Base-by-base conservation (phyloP, 2,329 filamentous ascomycete species). In the Phaeosphaeria sp. region DNA sequence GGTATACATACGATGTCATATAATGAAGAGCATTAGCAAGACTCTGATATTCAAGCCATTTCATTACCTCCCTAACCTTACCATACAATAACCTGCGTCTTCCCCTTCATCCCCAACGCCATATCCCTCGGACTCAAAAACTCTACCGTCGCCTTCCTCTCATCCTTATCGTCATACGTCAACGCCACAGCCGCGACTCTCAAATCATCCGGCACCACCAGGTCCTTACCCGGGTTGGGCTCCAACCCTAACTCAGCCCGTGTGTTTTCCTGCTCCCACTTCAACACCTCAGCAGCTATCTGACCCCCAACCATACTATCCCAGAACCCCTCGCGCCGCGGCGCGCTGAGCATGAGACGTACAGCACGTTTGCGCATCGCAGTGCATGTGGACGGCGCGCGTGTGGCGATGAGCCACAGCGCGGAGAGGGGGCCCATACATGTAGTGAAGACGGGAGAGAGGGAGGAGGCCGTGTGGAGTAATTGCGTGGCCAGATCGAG, bases 241-340 rank as follows among this genome's bases (percentile, higher is more conserved):
- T 39, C 15, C 22, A 56, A 15, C 8, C 63, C 61, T 42, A 61
- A 22, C 27, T 63, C 60, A 9, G 54, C 61, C 27, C 67, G 53
- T 15, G 61, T 48, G 20, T 61, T 65, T 40, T 60, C 60, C 56
- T 76, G 68, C 49, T 76, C 74, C 18, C 75, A 30, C 21, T 43
- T 55, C 56, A 74, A 60, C 6, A 62, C 58, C 49, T 69, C 66
- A 49, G 57, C 61, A 2, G 71, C 74, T 24, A 76, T 64, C 21
- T 64, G 56, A 0, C 72, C 75, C 86, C 86, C 89, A 85, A 91
- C 69, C 82, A 91, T 1, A 85, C 88, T 67, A 85, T 81, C 44
- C 76, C 79, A 71, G 87, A 90, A 1, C 77, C 83, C 20, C 69
- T 74, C 20, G 83, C 86, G 63, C 6, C 73, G 53, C 2, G 74